Evolutionary conservation across 2,329 filamentous ascomycete species (phyloP), one percentile per base, ranked within the genome.

Genomic region (Trichophyton benhamiae): DNA sequence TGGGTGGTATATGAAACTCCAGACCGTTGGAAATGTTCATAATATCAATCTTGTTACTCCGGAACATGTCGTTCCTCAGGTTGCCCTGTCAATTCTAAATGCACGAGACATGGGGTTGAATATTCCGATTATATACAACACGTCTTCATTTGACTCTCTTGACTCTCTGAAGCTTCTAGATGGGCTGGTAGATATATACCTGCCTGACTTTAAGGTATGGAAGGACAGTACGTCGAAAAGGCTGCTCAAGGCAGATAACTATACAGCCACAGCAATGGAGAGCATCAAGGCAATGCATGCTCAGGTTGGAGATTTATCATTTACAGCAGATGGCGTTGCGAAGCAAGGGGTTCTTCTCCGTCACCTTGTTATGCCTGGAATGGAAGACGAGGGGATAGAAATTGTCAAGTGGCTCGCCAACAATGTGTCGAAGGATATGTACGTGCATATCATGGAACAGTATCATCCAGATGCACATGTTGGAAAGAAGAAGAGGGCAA

Each of bases 141-240:
- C 88, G 0, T 91, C 87, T 0, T 85, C 86, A 9, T 95, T 88
- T 69, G 89, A 95, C 73, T 89, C 86, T 0, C 75, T 87, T 0
- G 85, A 83, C 1, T 90, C 86, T 0, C 76, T 95, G 0, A 74
- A 83, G 63, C 77, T 94, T 7, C 80, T 95, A 67, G 85, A 94
- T 67, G 89, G 89, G 0, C 76, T 95, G 30, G 83, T 94, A 0
- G 89, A 94, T 70, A 90, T 95, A 52, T 95, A 94, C 70, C 77
- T 95, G n/a, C 87, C 89, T 0, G 89, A 95, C 70, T 94, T 94
- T 78, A 94, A 95, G 72, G 83, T 91, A 8, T 94, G 88, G 88
- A 82, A 82, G 30, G 72, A 79, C 1, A 76, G 72, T 22, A 86
- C 87, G 0, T 87, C 87, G 20, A 86, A 82, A 67, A 79, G 88